Evolutionary conservation across 371 early-diverging fungal species (phyloP), one percentile per base, ranked within the genome.

Genomic region (Rhizopus arrhizus): DNA sequence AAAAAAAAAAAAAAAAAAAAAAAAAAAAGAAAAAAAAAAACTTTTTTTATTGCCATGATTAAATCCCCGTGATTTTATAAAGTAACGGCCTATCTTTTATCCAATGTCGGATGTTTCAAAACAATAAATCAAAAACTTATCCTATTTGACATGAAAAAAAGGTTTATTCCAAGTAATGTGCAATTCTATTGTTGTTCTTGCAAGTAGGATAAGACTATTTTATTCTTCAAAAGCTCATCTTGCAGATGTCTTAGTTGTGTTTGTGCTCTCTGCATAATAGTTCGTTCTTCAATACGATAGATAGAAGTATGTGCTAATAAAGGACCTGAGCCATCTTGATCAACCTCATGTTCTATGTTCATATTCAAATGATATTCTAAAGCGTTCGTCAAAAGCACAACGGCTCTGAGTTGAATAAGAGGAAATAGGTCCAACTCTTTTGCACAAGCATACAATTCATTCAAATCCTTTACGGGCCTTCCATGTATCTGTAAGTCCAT

Each of bases 381-480:
- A 2, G 69, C 73, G 41, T 76, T 63, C 42, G 65, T 36, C 9
- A 76, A 45, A 3, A 76, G 46, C 32, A 73, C 42, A 9, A 60
- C 43, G 0, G 58, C 67, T 15, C 77, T 66, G 4, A 73, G 49
- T 36, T 69, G 56, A 38, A 73, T 62, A 5, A 76, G 41, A 4
- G 68, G 65, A 2, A 53, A 56, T 8, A 56, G 31, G 0, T 60
- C 40, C 15, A 62, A 43, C 31, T 10, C 13, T 11, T 53, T 16
- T 4, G 64, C 61, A 2, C 11, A 8, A 31, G 32, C 12, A 3
- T 49, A 36, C 11, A 75, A 32, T 8, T 58, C 56, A 16, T 59
- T 29, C n/a, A 65, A 29, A 36, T 56, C 58, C 0, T 31, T 36
- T 5, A 65, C 4, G 5, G 22, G 4, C n/a, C 22, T 38, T 16